Evolutionary conservation across 257 asterid genomes (phyloP).

Genomic region (Dorcoceras hygrometricum): DNA sequence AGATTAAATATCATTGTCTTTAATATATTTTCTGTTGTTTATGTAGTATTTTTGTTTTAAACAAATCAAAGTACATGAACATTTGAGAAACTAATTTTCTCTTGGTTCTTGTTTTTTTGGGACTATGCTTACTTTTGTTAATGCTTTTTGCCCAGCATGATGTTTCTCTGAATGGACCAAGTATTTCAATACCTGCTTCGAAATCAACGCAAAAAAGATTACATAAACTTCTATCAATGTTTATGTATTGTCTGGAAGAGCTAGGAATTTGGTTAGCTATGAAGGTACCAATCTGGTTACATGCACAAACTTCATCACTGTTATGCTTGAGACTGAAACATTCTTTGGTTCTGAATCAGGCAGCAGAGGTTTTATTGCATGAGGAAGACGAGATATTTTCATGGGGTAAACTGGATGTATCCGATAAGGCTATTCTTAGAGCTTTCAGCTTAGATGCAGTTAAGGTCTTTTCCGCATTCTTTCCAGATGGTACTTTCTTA

Average conservation of each 20-base stretch:
- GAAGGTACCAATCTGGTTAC: slow-evolving; percentile 47
- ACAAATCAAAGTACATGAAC: too few species aligned
- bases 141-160: slow-evolving; percentile 38
- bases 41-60: not conserved
- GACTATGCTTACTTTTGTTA: slow-evolving; percentile 20
- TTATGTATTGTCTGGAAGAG: slow-evolving; percentile 60
- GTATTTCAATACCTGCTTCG: slow-evolving; percentile 33
- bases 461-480: slow-evolving; percentile 35
- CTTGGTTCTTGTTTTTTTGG: slow-evolving; percentile 1
- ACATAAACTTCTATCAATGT: slow-evolving; percentile 31
- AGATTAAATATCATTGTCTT: too few species aligned
- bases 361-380: slow-evolving; percentile 54
- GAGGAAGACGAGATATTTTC: slow-evolving; percentile 33
- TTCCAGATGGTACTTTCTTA: slow-evolving; percentile 50
- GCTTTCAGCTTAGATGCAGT: slow-evolving; percentile 54
- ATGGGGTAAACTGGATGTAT: slow-evolving; percentile 48
- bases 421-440: slow-evolving; percentile 36
- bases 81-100: too few species aligned
- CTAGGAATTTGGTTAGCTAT: slow-evolving; percentile 72
- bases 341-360: slow-evolving; percentile 39
- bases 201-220: slow-evolving; percentile 43
- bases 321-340: slow-evolving; percentile 1
- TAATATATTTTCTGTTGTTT: not conserved
- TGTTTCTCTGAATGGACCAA: slow-evolving; percentile 24
- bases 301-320: not conserved